These are phyloP conservation scores for Venturiaceae sp. DNA, from an alignment of 2,329 filamentous ascomycete species.

Conservation along the genomic window DNA sequence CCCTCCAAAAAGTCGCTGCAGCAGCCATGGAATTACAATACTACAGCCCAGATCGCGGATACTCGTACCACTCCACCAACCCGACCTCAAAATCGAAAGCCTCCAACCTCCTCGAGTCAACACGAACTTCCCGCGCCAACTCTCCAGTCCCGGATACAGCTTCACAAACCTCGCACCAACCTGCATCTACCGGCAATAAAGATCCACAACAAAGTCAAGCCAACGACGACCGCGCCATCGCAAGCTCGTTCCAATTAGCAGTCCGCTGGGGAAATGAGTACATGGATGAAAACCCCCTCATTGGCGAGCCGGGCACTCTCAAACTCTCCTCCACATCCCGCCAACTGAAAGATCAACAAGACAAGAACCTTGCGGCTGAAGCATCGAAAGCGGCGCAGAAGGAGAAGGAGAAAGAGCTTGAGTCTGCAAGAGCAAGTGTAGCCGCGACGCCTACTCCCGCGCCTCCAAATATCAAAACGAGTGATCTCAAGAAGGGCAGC, in stretches of 20 bases:
- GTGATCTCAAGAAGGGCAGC: slow-evolving; percentile 6
- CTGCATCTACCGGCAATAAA: slow-evolving; percentile 8
- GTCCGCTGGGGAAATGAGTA: slow-evolving; percentile 49
- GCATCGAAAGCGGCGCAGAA: slow-evolving; percentile 7
- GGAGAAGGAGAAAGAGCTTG: slow-evolving; percentile 13
- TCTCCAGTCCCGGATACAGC: slow-evolving; percentile 14
- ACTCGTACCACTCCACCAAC: slow-evolving; percentile 45
- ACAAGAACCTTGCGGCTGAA: slow-evolving; percentile 12
- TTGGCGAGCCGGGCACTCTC: slow-evolving; percentile 54
- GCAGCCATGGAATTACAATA: slow-evolving; percentile 24
- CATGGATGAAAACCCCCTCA: slow-evolving; percentile 54
- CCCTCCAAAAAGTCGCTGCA: not conserved
- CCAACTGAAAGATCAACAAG: slow-evolving; percentile 30
- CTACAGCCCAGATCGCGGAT: slow-evolving; percentile 49
- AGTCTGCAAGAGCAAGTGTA: slow-evolving; percentile 18
- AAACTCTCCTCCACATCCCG: slow-evolving; percentile 39
- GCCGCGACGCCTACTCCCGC: slow-evolving; percentile 20
- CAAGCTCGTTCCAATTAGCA: slow-evolving; percentile 40
- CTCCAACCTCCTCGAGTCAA: slow-evolving; percentile 10
- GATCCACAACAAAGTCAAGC: not conserved
- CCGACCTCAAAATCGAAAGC: not conserved
- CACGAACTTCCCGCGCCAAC: slow-evolving; percentile 17
- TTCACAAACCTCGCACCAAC: slow-evolving; percentile 12
- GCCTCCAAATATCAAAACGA: slow-evolving; percentile 9
- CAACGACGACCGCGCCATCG: slow-evolving; percentile 12